Evolutionary conservation across 257 asterid genomes (phyloP).

Genomic region (Ligustrum vulgare): DNA sequence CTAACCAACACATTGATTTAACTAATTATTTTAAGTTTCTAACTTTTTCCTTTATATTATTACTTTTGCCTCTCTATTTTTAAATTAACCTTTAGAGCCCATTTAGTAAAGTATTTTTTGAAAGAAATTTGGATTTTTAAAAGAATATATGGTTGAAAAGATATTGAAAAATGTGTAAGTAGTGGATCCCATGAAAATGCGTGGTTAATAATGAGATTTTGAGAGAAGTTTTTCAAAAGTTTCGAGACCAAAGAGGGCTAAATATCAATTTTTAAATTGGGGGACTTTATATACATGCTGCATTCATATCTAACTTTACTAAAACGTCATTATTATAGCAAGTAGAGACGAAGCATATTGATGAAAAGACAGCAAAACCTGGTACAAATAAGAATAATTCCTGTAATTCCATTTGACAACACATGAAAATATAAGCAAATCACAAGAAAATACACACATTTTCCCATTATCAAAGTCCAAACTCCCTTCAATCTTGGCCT

Average conservation of each 20-base stretch:
- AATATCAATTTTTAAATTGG: too few relatives aligned
- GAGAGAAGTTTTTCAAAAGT: too few relatives aligned
- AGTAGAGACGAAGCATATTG: not conserved
- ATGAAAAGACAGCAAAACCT: not conserved
- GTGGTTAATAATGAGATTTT: too few relatives aligned
- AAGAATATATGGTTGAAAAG: too few relatives aligned
- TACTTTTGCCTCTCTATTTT: too few relatives aligned
- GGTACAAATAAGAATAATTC: not conserved
- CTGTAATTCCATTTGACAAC: not conserved
- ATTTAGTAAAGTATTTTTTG: too few relatives aligned
- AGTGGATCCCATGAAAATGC: too few relatives aligned
- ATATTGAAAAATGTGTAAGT: too few relatives aligned
- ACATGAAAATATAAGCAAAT: not conserved
- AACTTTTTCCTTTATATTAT: too few relatives aligned
- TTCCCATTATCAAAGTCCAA: not conserved
- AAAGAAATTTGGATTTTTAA: too few relatives aligned
- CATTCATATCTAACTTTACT: not conserved
- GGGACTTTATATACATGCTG: not conserved
- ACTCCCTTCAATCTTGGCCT: not conserved
- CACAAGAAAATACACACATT: not conserved
- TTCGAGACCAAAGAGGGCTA: too few relatives aligned
- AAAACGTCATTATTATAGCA: not conserved
- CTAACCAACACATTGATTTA: constrained; percentile 2
- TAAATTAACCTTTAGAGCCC: too few relatives aligned
- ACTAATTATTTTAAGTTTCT: constrained; percentile 3